A percentile compares a stretch with the other conserved stretches of the same genome.
Evolutionary conservation across 768 basidiomycete genomes (phyloP).

Genomic region (Tricholoma furcatifolium): DNA sequence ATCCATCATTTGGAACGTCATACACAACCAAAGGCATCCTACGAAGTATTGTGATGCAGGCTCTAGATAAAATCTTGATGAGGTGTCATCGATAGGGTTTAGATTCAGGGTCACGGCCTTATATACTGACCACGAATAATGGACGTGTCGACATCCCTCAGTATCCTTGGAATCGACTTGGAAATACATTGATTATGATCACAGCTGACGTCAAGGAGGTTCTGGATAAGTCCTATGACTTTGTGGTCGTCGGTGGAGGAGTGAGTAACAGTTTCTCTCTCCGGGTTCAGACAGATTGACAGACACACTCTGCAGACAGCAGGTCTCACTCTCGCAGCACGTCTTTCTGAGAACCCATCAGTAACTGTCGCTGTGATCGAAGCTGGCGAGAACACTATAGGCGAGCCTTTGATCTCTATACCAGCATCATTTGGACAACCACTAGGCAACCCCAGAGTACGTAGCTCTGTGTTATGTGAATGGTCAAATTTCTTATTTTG

Average conservation of each 20-base stretch:
- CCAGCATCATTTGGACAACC: slow-evolving; percentile 29
- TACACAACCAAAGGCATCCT: no score
- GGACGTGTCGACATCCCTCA: no score
- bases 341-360: slow-evolving; percentile 38
- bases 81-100: no score
- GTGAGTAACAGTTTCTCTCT: slow-evolving; percentile 7
- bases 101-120: no score
- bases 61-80: no score
- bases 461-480: not conserved
- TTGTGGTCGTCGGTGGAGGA: slow-evolving; percentile 28
- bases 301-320: slow-evolving; percentile 17
- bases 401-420: slow-evolving; percentile 33
- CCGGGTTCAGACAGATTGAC: not conserved
- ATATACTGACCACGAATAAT: no score
- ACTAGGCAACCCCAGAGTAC: slow-evolving; percentile 27
- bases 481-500: not conserved
- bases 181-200: slow-evolving; percentile 2
- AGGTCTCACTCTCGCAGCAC: slow-evolving; percentile 40
- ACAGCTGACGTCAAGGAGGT: slow-evolving; percentile 13
- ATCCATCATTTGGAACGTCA: no score
- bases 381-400: slow-evolving; percentile 32
- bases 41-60: no score
- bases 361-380: slow-evolving; percentile 38
- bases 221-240: slow-evolving; percentile 27
- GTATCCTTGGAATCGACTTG: no score